These are phyloP conservation scores for Penicillium corylophilum DNA, from an alignment of 2,329 filamentous ascomycete species.

Conservation along the genomic window DNA sequence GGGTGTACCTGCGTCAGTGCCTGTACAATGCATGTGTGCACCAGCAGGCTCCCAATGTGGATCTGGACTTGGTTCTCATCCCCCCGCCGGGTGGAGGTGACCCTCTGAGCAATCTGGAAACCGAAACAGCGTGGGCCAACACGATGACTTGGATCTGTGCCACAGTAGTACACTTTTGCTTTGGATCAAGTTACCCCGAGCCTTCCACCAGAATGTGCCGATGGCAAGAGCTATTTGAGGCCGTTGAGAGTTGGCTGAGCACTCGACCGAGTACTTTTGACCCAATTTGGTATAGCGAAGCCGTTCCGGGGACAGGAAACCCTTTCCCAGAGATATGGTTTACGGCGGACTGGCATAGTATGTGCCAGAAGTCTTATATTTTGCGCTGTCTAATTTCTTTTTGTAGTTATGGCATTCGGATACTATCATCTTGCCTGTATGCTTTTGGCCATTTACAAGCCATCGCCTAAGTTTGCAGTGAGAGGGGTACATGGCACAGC, in stretches of 20 bases:
- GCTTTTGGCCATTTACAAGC: constrained; percentile 11
- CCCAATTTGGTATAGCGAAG: constrained; percentile 9
- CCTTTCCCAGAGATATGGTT: constrained; percentile 12
- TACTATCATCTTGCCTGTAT: constrained; percentile 13
- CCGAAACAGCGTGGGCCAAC: constrained; percentile 13
- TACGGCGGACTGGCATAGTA: constrained; percentile 10
- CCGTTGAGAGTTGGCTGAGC: constrained; percentile 6
- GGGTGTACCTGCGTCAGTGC: constrained; percentile 13
- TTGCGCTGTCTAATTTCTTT: background rate
- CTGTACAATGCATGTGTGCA: constrained; percentile 13
- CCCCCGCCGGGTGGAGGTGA: constrained; percentile 3
- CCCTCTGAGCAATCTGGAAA: constrained; percentile 6
- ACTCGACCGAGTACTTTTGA: constrained; percentile 5
- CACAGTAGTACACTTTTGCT: constrained; percentile 12
- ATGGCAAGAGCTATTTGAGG: constrained; percentile 9
- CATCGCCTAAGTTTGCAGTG: constrained; percentile 11
- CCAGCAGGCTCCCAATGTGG: constrained; percentile 12
- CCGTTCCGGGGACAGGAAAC: constrained; percentile 2
- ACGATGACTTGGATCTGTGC: constrained; percentile 14
- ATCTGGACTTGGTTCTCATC: constrained; percentile 9
- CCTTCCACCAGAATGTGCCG: constrained; percentile 1
- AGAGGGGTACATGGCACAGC: constrained; percentile 1
- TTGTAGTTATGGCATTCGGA: constrained; percentile 10
- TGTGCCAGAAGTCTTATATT: background rate
- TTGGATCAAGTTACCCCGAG: constrained; percentile 7